phyloP scores from a whole-genome alignment of 345 rosid species.

The Raphanus sativus region DNA sequence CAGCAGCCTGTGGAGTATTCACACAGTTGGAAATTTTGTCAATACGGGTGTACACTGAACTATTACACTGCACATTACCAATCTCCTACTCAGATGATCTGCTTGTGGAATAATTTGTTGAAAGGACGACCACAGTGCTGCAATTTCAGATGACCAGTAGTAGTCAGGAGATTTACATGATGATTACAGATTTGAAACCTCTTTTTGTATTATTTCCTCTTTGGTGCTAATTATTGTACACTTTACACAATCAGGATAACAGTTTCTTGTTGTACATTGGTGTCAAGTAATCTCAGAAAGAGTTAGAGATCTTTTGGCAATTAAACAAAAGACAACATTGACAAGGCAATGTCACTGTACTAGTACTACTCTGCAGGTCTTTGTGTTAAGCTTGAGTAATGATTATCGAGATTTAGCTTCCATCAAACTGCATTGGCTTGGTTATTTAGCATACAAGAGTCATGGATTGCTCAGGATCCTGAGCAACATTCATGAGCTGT shows the following conservation, averaged over 20 bases:
- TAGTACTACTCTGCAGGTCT: background rate
- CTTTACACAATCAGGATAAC: conserved; percentile 5
- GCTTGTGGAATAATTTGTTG: conserved; percentile 83
- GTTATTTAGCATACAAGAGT: conserved; percentile 12
- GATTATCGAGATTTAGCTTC: background rate
- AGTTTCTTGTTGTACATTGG: conserved; percentile 25
- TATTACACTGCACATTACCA: conserved; percentile 95
- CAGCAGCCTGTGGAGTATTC: conserved; percentile 73
- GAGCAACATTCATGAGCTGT: background rate
- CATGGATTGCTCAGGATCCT: background rate
- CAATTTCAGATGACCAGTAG: conserved; percentile 67
- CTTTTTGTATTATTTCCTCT: background rate
- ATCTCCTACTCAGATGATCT: conserved; percentile 91
- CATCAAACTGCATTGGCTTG: background rate
- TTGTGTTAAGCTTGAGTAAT: background rate
- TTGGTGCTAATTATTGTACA: conserved; percentile 15
- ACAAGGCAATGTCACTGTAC: background rate
- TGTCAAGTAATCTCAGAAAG: conserved; percentile 22
- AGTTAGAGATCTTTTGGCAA: background rate
- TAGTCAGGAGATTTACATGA: background rate
- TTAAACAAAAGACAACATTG: background rate
- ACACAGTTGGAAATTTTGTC: conserved; percentile 94
- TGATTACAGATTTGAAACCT: background rate
- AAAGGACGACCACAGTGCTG: conserved; percentile 78
- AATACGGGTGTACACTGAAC: conserved; percentile 85